Conservation (phyloP, 306 rosid species). For the Delonix regia region DNA sequence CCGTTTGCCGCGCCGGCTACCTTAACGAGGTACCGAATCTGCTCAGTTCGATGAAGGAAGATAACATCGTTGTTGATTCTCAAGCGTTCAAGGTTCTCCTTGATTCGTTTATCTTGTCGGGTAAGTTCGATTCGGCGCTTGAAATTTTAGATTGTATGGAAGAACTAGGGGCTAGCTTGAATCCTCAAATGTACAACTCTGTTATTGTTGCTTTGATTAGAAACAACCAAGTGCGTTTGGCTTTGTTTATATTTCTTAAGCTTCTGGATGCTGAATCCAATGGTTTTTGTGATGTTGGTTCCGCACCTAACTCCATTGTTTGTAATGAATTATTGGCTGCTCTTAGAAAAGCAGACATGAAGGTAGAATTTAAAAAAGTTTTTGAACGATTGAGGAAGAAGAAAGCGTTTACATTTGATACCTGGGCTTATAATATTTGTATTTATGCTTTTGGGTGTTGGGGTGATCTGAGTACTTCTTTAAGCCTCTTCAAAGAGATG, state of each 20-base stretch:
- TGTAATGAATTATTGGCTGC: slow-evolving; percentile 68
- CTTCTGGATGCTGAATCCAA: slow-evolving; percentile 43
- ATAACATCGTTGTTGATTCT: slow-evolving; percentile 53
- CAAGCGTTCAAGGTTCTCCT: slow-evolving; percentile 66
- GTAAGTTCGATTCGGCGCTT: slow-evolving; percentile 56
- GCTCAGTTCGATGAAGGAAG: slow-evolving; percentile 55
- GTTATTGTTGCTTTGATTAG: slow-evolving; percentile 60
- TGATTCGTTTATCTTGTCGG: slow-evolving; percentile 50
- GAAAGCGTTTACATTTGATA: slow-evolving; percentile 51
- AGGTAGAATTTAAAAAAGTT: slow-evolving; percentile 57
- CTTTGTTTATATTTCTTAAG: slow-evolving; percentile 63
- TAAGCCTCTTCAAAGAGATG: slow-evolving; percentile 71
- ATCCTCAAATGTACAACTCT: slow-evolving; percentile 50
- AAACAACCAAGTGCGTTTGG: slow-evolving; percentile 65
- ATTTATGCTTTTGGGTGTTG: slow-evolving; percentile 86
- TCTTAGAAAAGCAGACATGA: slow-evolving; percentile 69
- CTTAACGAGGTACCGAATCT: slow-evolving; percentile 55
- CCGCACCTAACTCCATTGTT: slow-evolving; percentile 40
- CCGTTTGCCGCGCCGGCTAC: slow-evolving; percentile 49
- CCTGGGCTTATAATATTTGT: slow-evolving; percentile 67
- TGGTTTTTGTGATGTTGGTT: background rate
- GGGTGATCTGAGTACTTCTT: slow-evolving; percentile 73
- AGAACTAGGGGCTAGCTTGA: slow-evolving; percentile 40
- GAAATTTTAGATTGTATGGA: slow-evolving; percentile 62
- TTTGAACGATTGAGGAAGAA: slow-evolving; percentile 57